Conservation (phyloP, 768 basidiomycete genomes). For the Boletus huronensis region DNA sequence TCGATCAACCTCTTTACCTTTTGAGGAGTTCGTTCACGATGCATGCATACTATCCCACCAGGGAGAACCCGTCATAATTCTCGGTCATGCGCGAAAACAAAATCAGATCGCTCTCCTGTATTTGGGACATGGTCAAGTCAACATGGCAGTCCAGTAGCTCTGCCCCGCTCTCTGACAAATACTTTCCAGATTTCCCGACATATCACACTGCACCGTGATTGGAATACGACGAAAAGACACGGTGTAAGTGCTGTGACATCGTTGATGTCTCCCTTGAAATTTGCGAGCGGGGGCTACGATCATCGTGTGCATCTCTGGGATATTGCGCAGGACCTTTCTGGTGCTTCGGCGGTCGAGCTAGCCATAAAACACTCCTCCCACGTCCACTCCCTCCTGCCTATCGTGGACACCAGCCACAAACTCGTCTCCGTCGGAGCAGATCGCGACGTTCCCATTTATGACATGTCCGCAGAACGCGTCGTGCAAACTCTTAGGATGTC, state of each 20-base stretch:
- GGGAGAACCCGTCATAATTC: conserved; percentile 27
- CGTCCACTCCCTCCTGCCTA: conserved; percentile 42
- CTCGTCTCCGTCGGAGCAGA: conserved; percentile 48
- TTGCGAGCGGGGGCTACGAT: conserved; percentile 50
- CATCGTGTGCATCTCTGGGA: conserved; percentile 48
- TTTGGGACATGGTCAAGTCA: conserved; percentile 22
- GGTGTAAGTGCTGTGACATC: conserved; percentile 44
- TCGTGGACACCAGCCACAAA: conserved; percentile 45
- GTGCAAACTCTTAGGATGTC: conserved; percentile 39
- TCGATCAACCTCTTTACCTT: conserved; percentile 20
- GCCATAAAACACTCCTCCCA: conserved; percentile 41
- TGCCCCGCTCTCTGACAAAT: conserved; percentile 1
- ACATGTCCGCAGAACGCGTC: conserved; percentile 45
- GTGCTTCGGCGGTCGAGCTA: conserved; percentile 31
- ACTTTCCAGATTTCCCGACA: conserved; percentile 7
- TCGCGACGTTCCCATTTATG: conserved; percentile 43
- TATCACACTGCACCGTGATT: conserved; percentile 25
- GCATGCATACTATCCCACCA: conserved; percentile 36
- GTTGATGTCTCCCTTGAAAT: conserved; percentile 39
- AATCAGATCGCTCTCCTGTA: conserved; percentile 31
- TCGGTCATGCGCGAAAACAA: conserved; percentile 39
- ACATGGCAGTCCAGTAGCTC: neutral
- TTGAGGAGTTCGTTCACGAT: conserved; percentile 39
- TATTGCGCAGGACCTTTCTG: conserved; percentile 32
- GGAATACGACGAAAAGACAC: conserved; percentile 34